These are phyloP conservation scores for Pyronema domesticum DNA, from an alignment of 495 filamentous ascomycete species.

Conservation along the genomic window DNA sequence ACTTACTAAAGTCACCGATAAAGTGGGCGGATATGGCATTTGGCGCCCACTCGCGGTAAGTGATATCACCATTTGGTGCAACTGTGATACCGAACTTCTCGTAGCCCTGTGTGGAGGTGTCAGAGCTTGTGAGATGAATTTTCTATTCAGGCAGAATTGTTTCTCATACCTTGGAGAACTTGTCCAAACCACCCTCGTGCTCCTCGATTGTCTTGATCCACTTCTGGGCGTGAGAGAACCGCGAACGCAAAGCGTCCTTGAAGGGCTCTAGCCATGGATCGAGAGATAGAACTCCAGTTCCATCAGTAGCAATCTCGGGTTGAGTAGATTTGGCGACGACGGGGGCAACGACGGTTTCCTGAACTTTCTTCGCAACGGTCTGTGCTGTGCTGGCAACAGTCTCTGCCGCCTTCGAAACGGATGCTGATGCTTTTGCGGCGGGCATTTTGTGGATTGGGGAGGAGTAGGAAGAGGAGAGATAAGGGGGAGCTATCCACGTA, in stretches of 20 bases:
- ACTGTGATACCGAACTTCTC: conserved; percentile 74
- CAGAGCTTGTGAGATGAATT: not conserved
- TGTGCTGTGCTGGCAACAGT: too few relatives aligned
- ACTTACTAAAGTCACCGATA: conserved; percentile 90
- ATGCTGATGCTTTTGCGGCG: too few relatives aligned
- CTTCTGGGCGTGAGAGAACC: conserved; percentile 63
- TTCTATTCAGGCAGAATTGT: not conserved
- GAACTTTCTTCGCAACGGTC: not conserved
- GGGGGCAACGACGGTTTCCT: not conserved
- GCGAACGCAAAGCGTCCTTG: conserved; percentile 51
- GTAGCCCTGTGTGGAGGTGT: conserved; percentile 40
- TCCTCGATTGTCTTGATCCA: conserved; percentile 76
- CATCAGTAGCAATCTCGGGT: conserved; percentile 13
- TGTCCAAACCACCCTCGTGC: conserved; percentile 73
- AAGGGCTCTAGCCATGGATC: conserved; percentile 86
- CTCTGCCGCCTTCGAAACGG: too few relatives aligned
- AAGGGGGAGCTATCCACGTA: not conserved
- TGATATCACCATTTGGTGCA: conserved; percentile 61
- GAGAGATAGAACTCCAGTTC: conserved; percentile 61
- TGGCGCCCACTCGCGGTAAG: conserved; percentile 92
- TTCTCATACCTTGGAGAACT: conserved; percentile 61
- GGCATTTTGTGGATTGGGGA: too few relatives aligned
- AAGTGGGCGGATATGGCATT: conserved; percentile 66
- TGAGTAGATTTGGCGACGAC: not conserved
- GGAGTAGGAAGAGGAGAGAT: too few relatives aligned